Conservation (phyloP, 768 basidiomycete genomes). For the Rhodosporidiobolus odoratus region DNA sequence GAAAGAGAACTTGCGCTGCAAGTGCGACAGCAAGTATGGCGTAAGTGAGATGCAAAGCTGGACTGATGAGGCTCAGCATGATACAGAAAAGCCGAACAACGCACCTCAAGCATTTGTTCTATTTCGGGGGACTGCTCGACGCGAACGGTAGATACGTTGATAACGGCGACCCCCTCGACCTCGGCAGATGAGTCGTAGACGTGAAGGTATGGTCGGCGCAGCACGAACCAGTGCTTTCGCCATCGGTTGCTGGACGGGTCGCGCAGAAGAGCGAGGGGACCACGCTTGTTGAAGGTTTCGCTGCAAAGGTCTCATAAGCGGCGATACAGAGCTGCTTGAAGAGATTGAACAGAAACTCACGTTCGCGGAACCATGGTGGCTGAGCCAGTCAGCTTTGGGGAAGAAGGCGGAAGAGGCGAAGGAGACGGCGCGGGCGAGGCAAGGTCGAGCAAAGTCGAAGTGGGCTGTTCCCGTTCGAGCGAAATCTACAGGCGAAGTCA, state of each 20-base stretch:
- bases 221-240: slow-evolving; percentile 79
- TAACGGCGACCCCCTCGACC: slow-evolving; percentile 71
- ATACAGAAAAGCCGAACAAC: neutral
- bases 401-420: neutral
- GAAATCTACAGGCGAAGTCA: slow-evolving; percentile 59
- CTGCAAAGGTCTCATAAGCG: slow-evolving; percentile 75
- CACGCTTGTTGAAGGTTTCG: slow-evolving; percentile 67
- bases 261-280: slow-evolving; percentile 69
- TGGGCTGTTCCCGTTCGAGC: slow-evolving; percentile 62
- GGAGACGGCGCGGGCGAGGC: slow-evolving; percentile 16
- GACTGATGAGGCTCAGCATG: too few relatives aligned
- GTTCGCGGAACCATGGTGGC: slow-evolving; percentile 14
- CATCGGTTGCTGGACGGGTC: slow-evolving; percentile 76
- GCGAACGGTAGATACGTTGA: slow-evolving; percentile 77
- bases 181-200: slow-evolving; percentile 80
- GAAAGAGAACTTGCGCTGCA: slow-evolving; percentile 37
- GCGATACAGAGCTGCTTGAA: slow-evolving; percentile 48
- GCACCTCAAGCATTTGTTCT: slow-evolving; percentile 50
- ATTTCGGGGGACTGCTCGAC: slow-evolving; percentile 81
- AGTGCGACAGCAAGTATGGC: neutral
- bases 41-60: too few relatives aligned
- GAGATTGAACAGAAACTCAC: neutral
- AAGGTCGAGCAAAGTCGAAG: slow-evolving; percentile 44
- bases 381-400: slow-evolving; percentile 13
- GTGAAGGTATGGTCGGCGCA: slow-evolving; percentile 83